Percentiles rank a stretch among this genome's conserved stretches.
These are phyloP conservation scores for Jamesozyma gamospora DNA, from an alignment of 805 yeast genomes.

Conservation along the genomic window DNA sequence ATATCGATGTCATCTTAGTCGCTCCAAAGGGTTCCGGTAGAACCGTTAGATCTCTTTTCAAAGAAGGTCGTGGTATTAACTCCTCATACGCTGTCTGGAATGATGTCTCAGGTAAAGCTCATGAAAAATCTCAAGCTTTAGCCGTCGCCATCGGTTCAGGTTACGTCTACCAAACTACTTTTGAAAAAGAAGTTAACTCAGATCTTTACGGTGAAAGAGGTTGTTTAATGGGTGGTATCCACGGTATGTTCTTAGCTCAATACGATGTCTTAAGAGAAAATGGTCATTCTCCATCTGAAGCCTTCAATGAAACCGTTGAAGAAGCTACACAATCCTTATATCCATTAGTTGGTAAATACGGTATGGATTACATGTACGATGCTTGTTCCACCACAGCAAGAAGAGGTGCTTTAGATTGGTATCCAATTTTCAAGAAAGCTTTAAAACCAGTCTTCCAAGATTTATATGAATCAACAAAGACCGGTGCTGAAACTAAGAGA, in stretches of 20 bases:
- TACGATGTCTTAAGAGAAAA: constrained; percentile 99
- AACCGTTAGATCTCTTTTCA: constrained; percentile 97
- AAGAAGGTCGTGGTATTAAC: constrained; percentile 99
- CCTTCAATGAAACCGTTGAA: constrained; percentile 99
- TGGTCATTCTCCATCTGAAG: constrained; percentile 99
- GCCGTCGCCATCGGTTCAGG: constrained; percentile 99
- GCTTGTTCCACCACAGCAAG: constrained; percentile 99
- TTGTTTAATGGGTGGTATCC: constrained; percentile 99
- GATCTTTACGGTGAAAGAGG: constrained; percentile 99
- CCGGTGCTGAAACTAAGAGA: constrained; percentile 96
- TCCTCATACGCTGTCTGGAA: constrained; percentile 99
- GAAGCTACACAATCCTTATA: constrained; percentile 99
- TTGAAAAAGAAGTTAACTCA: constrained; percentile 98
- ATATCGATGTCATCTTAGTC: constrained; percentile 93
- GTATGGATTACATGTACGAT: constrained; percentile 99
- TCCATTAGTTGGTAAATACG: constrained; percentile 98
- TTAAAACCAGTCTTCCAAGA: constrained; percentile 97
- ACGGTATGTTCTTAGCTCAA: constrained; percentile 99
- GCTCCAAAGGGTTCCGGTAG: constrained; percentile 99
- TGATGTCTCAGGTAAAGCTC: constrained; percentile 97
- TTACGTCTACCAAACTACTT: constrained; percentile 98
- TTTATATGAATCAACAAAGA: constrained; percentile 87
- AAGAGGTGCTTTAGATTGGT: constrained; percentile 99
- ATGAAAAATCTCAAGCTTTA: constrained; percentile 96
- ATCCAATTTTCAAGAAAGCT: constrained; percentile 97